phyloP scores from a whole-genome alignment of 1,139 yeast genomes.

The Yamadazyma diospyri region DNA sequence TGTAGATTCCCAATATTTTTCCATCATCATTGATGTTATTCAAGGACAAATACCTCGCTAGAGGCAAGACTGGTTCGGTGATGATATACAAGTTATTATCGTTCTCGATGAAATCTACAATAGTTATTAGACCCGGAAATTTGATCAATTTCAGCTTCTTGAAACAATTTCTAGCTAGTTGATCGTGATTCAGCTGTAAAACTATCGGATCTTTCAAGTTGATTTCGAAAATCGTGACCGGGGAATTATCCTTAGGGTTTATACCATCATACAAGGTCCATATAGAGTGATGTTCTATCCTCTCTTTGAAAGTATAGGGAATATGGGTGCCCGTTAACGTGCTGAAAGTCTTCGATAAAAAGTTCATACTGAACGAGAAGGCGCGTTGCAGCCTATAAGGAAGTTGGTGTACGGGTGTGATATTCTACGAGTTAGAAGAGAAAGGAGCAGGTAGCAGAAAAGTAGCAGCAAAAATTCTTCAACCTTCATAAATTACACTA shows the following conservation, averaged over 20 bases:
- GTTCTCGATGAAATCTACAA: conserved; percentile 67
- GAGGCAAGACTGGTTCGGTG: conserved; percentile 74
- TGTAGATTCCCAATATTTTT: conserved; percentile 58
- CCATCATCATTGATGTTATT: conserved; percentile 27
- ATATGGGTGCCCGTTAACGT: conserved; percentile 52
- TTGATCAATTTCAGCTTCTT: conserved; percentile 64
- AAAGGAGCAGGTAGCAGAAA: too few species aligned
- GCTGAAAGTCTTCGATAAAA: conserved; percentile 54
- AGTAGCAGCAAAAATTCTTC: too few species aligned
- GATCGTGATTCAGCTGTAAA: conserved; percentile 24
- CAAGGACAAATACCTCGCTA: conserved; percentile 32
- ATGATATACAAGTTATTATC: conserved; percentile 63
- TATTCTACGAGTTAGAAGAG: too few species aligned
- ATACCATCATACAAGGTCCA: conserved; percentile 52
- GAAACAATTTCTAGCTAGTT: conserved; percentile 61
- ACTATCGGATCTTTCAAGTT: conserved; percentile 43
- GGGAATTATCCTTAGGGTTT: conserved; percentile 36
- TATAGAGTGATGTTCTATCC: conserved; percentile 28
- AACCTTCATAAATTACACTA: too few species aligned
- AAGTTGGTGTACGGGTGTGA: too few species aligned
- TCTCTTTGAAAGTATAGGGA: conserved; percentile 54
- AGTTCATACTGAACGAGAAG: conserved; percentile 44
- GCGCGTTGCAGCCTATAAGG: too few species aligned
- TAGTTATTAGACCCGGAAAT: conserved; percentile 73
- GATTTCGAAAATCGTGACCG: conserved; percentile 62